Percentiles rank a stretch among this genome's conserved stretches.
Evolutionary conservation across 148 eudicot genomes (phyloP).

Genomic region (Dysphania ambrosioides): DNA sequence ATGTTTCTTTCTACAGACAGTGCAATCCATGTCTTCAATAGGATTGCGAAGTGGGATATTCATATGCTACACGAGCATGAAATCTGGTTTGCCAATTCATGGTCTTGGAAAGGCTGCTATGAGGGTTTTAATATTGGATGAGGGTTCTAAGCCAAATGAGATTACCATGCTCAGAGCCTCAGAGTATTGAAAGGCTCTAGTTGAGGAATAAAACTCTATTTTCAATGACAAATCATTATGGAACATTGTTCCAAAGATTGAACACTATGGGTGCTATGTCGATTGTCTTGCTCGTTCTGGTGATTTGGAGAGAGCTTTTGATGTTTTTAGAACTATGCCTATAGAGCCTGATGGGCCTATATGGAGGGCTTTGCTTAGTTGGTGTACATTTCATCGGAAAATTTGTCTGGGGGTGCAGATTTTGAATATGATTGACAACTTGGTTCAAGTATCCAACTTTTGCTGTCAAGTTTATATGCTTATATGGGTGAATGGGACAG

Average conservation of each 20-base stretch:
- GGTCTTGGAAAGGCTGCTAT: constrained; percentile 55
- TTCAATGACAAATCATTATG: constrained; percentile 42
- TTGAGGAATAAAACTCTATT: constrained; percentile 42
- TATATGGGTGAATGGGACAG: constrained; percentile 61
- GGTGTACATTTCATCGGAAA: constrained; percentile 54
- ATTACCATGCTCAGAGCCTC: constrained; percentile 50
- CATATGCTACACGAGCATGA: constrained; percentile 57
- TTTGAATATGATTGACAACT: constrained; percentile 35
- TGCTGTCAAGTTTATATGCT: constrained; percentile 58
- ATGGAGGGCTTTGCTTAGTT: constrained; percentile 71
- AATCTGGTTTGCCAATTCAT: constrained; percentile 51
- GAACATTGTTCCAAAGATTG: constrained; percentile 47
- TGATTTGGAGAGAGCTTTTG: constrained; percentile 45
- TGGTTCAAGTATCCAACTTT: constrained; percentile 34
- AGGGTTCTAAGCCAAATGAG: constrained; percentile 50
- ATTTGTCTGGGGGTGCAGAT: constrained; percentile 45
- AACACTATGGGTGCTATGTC: constrained; percentile 65
- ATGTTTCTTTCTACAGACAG: too few relatives aligned
- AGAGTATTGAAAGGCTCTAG: constrained; percentile 58
- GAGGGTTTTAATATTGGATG: constrained; percentile 46
- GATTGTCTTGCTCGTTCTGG: constrained; percentile 70
- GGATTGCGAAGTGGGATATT: constrained; percentile 32
- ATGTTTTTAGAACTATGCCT: constrained; percentile 51
- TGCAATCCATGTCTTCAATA: constrained; percentile 42
- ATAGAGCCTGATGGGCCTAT: constrained; percentile 51